Percentiles rank a stretch among this genome's conserved stretches.
Conservation (phyloP, 768 basidiomycete species). For the Mycena leptocephala region DNA sequence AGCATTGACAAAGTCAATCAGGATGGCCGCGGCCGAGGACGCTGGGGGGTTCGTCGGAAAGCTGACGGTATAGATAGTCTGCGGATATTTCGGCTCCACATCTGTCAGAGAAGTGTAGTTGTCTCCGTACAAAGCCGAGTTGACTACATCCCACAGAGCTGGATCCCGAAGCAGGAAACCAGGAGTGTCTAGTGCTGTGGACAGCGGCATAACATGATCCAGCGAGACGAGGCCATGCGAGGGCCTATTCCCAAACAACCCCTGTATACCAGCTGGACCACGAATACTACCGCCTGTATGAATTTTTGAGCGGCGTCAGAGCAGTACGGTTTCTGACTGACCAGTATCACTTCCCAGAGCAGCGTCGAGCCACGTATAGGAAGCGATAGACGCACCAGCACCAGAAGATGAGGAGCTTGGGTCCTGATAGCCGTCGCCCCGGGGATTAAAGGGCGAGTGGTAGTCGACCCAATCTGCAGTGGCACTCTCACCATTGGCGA, state of each 20-base stretch:
- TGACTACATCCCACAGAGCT: constrained; percentile 21
- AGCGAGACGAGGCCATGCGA: constrained; percentile 17
- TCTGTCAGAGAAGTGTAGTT: constrained; percentile 21
- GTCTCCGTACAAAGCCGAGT: constrained; percentile 20
- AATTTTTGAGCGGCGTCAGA: too few species aligned
- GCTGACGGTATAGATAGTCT: constrained; percentile 18
- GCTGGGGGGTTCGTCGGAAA: constrained; percentile 17
- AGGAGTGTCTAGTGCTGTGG: constrained; percentile 20
- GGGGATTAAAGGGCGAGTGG: constrained; percentile 22
- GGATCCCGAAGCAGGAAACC: constrained; percentile 21
- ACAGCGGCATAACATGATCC: constrained; percentile 23
- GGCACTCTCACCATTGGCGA: constrained; percentile 8
- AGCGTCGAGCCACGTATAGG: constrained; percentile 17
- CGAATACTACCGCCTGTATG: constrained; percentile 13
- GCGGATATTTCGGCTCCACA: constrained; percentile 19
- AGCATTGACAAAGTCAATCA: constrained; percentile 13
- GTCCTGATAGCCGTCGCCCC: constrained; percentile 25
- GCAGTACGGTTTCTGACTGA: too few species aligned
- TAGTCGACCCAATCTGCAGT: constrained; percentile 23
- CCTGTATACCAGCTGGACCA: constrained; percentile 17
- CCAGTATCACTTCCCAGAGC: constrained; percentile 23
- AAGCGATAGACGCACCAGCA: constrained; percentile 16
- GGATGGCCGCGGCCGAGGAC: constrained; percentile 10
- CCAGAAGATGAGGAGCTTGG: constrained; percentile 15
- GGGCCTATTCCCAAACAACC: constrained; percentile 23